A percentile compares a stretch with the other conserved stretches of the same genome.
Conservation (phyloP, 2,329 filamentous ascomycete genomes). For the Aspergillus ibericus region DNA sequence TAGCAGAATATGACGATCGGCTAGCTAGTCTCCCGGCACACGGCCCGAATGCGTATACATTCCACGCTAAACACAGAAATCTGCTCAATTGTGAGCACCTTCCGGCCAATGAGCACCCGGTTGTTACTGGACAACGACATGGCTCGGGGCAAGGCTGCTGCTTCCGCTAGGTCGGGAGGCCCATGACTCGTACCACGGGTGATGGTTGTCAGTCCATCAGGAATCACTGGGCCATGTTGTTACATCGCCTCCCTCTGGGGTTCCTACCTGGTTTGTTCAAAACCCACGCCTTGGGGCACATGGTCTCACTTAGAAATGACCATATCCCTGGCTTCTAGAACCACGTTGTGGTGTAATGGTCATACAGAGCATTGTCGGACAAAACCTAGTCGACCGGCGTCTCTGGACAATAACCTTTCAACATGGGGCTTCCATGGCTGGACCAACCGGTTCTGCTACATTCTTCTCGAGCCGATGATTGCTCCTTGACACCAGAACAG, state of each 20-base stretch:
- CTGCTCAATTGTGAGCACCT: conserved; percentile 31
- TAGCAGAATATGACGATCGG: background rate
- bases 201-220: background rate
- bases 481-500: conserved; percentile 30
- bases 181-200: background rate
- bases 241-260: background rate
- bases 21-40: background rate
- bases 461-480: conserved; percentile 29
- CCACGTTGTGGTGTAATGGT: background rate
- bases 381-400: background rate
- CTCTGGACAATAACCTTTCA: background rate
- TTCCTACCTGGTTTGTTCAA: background rate
- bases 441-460: conserved; percentile 34
- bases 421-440: conserved; percentile 30
- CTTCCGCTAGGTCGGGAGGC: background rate
- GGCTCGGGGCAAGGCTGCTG: background rate
- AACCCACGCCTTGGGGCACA: background rate
- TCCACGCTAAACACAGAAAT: conserved; percentile 17
- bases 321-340: background rate
- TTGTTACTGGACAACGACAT: background rate
- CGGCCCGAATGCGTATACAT: background rate
- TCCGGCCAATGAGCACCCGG: conserved; percentile 15
- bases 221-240: background rate
- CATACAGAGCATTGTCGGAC: background rate
- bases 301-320: background rate